Base-by-base conservation (phyloP, 805 yeast species). In the Suhomyces faveliae region DNA sequence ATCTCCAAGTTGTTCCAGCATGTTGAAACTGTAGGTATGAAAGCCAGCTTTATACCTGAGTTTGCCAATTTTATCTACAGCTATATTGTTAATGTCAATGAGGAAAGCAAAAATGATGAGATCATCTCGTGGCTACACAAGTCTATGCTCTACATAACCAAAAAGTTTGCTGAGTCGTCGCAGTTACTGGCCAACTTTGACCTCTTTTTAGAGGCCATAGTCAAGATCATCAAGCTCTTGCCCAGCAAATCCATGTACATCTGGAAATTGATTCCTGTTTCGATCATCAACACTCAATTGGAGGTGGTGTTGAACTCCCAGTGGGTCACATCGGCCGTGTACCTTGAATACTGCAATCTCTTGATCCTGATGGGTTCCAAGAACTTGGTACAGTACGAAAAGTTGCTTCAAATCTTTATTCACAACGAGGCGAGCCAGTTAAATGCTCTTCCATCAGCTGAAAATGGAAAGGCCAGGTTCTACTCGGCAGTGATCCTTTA, bases 331-430 rank as follows among this genome's bases (percentile, higher is more conserved):
- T 53, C 73, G 22, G 62, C 57, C 2, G 49, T 50, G 0, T 70
- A 79, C n/a, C 57, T 87, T 53, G 70, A 74, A 35, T 79, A 83
- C 57, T 67, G 71, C 3, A 63, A 63, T 48, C 54, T 67, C 35
- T 50, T 79, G 1, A 56, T 81, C 12, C 48, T 73, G 35, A 54
- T 71, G 2, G 75, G 75, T 1, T 48, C 53, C 12, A 56, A 65
- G 1, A 63, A 61, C 22, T 57, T 55, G 15, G 65, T 77, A 41
- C 76, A 79, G 22, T 71, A 64, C 54, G 74, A 71, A 15, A 84
- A 77, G 55, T 69, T 82, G 40, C 63, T 89, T 9, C 96, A 88
- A 57, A 73, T 87, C 8, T 69, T 85, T 30, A 53, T 86, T 17
- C 83, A 79, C 59, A 83, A 81, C 57, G 78, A 73, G 1, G 49